A percentile compares a stretch with the other conserved stretches of the same genome.
Conservation (phyloP, 352 stramenopile genomes). For the Phytophthora pinifolia region DNA sequence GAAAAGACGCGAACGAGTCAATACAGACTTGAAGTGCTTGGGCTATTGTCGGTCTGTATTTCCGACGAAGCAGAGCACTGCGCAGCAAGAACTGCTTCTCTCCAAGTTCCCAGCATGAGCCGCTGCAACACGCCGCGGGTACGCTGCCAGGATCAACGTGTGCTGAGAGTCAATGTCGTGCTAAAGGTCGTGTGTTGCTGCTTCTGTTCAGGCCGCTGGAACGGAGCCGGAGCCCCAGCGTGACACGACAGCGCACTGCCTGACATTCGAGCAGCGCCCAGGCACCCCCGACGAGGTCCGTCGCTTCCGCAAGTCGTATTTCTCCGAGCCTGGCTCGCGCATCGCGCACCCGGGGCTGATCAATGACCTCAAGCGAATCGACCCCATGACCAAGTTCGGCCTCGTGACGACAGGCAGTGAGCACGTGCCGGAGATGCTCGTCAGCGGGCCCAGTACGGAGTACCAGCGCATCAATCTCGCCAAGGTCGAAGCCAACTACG, state of each 20-base stretch:
- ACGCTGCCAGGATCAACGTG: not conserved
- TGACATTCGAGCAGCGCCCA: constrained; percentile 61
- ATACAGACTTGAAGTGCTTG: not conserved
- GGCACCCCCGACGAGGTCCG: constrained; percentile 69
- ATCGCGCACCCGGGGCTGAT: constrained; percentile 80
- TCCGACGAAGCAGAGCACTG: constrained; percentile 5
- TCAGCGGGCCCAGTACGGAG: constrained; percentile 43
- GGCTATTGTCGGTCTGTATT: constrained; percentile 13
- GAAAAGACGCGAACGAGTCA: constrained; percentile 17
- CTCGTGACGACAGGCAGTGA: constrained; percentile 67
- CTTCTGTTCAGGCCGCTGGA: constrained; percentile 41
- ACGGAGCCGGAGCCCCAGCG: constrained; percentile 34
- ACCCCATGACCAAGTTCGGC: constrained; percentile 66
- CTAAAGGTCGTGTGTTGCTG: not conserved
- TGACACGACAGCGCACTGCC: constrained; percentile 53
- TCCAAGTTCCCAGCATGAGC: constrained; percentile 17
- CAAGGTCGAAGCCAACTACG: constrained; percentile 78
- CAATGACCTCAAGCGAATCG: constrained; percentile 70
- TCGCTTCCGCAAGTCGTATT: constrained; percentile 85
- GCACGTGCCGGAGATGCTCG: constrained; percentile 65
- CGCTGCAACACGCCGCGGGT: constrained; percentile 34
- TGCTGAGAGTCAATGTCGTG: not conserved
- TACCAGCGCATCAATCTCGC: constrained; percentile 70
- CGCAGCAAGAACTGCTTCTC: not conserved
- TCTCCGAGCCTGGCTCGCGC: constrained; percentile 65